Percentiles rank a stretch among this genome's conserved stretches.
Conservation (phyloP, 2,329 filamentous ascomycete genomes). For the Sporothrix luriei region DNA sequence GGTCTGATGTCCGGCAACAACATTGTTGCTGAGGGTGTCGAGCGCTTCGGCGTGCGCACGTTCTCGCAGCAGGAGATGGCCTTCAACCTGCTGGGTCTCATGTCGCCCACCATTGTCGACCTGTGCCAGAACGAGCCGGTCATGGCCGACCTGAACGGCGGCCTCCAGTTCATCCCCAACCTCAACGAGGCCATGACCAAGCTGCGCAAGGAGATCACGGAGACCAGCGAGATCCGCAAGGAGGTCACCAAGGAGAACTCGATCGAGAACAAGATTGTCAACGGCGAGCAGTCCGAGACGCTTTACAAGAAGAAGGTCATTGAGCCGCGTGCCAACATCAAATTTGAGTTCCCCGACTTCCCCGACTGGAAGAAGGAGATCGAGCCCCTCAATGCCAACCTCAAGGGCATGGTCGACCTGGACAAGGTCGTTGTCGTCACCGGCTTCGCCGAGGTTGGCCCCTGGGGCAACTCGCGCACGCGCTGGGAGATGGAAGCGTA, state of each 20-base stretch:
- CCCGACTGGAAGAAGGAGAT: constrained; percentile 92
- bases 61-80: constrained; percentile 99
- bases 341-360: constrained; percentile 89
- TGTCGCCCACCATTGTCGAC: constrained; percentile 92
- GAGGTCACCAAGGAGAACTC: constrained; percentile 95
- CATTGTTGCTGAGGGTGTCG: constrained; percentile 93
- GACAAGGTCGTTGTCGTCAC: constrained; percentile 98
- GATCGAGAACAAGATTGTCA: constrained; percentile 95
- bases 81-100: constrained; percentile 94
- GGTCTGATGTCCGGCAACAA: constrained; percentile 68
- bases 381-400: constrained; percentile 79
- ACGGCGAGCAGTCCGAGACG: constrained; percentile 87
- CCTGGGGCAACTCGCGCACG: constrained; percentile 97
- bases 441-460: constrained; percentile 92
- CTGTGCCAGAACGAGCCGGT: constrained; percentile 95
- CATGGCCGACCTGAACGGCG: constrained; percentile 95
- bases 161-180: constrained; percentile 94
- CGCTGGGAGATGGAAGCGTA: constrained; percentile 99
- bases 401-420: constrained; percentile 98
- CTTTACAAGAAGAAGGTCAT: constrained; percentile 94
- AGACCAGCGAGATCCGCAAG: constrained; percentile 89
- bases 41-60: constrained; percentile 93
- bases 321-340: constrained; percentile 94
- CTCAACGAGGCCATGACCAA: constrained; percentile 92
- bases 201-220: constrained; percentile 90